A percentile compares a stretch with the other conserved stretches of the same genome.
These are phyloP conservation scores for Dacryopinax spathularia DNA, from an alignment of 768 basidiomycete species.

Conservation along the genomic window DNA sequence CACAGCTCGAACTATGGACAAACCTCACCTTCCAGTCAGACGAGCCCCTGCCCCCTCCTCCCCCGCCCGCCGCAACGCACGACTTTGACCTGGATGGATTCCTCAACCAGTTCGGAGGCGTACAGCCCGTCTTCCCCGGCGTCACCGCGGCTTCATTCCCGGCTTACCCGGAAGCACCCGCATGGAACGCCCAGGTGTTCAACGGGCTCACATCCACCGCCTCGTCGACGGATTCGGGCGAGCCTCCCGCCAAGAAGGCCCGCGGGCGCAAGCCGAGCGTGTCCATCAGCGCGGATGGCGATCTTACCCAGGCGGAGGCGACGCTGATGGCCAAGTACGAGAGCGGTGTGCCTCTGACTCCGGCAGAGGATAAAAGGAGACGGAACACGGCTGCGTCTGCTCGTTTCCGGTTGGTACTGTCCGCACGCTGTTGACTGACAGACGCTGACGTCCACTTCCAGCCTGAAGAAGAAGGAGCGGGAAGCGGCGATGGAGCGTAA, in stretches of 20 bases:
- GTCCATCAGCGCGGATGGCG: neutral
- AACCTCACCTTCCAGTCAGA: slow-evolving; percentile 67
- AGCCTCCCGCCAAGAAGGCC: slow-evolving; percentile 8
- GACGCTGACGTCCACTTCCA: neutral
- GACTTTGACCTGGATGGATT: slow-evolving; percentile 5
- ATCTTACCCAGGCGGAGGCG: neutral
- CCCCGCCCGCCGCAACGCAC: neutral
- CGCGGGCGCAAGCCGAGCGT: slow-evolving; percentile 7
- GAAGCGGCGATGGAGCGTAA: slow-evolving; percentile 77
- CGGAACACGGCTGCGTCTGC: slow-evolving; percentile 87
- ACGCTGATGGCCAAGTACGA: slow-evolving; percentile 9
- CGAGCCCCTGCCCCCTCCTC: slow-evolving; percentile 33
- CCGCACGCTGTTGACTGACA: neutral
- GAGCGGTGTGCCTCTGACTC: slow-evolving; percentile 25
- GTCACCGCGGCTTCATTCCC: slow-evolving; percentile 28
- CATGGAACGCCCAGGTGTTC: slow-evolving; percentile 23
- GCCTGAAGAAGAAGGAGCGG: slow-evolving; percentile 85
- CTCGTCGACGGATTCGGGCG: neutral
- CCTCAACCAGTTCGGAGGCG: neutral
- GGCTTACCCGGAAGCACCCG: neutral
- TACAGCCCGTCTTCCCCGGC: neutral
- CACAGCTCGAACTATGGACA: slow-evolving; percentile 74
- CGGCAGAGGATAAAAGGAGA: slow-evolving; percentile 80
- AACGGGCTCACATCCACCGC: neutral
- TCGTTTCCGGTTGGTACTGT: slow-evolving; percentile 45